Evolutionary conservation across 805 yeast genomes (phyloP).

Genomic region (Yarrowia sp.): DNA sequence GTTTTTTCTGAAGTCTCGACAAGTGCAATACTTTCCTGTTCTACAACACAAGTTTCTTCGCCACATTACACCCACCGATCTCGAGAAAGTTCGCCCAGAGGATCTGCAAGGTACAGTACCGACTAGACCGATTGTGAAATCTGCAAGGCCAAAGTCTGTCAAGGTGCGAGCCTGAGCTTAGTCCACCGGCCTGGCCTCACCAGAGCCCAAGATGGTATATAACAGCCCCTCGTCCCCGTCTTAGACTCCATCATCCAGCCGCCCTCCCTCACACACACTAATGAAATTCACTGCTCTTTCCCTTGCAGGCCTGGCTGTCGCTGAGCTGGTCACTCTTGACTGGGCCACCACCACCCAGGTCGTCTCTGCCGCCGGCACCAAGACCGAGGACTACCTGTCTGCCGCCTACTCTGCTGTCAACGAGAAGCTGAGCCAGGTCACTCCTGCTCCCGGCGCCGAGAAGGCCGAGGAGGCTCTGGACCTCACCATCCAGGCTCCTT

Average conservation of each 20-base stretch:
- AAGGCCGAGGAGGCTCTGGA: conserved; percentile 10
- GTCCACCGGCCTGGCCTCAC: no score
- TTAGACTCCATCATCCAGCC: not conserved
- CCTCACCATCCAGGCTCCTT: conserved; percentile 7
- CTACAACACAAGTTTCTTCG: no score
- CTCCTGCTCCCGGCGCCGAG: conserved; percentile 18
- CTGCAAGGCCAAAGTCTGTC: no score
- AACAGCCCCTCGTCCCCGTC: not conserved
- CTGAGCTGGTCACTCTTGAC: conserved; percentile 18
- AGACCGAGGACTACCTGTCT: not conserved
- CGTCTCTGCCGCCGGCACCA: not conserved
- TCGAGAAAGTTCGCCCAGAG: not conserved
- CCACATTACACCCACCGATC: not conserved
- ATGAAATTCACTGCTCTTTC: conserved; percentile 20
- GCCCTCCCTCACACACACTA: not conserved
- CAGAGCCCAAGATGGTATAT: not conserved
- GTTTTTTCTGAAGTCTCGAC: no score
- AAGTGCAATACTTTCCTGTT: no score
- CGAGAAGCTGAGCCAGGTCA: not conserved
- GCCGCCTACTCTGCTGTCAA: conserved; percentile 15
- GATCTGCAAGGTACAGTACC: conserved; percentile 13
- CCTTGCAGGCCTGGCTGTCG: not conserved
- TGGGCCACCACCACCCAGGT: conserved; percentile 7
- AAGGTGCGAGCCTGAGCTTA: no score
- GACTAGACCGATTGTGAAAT: not conserved